Conservation (phyloP, 805 yeast genomes). For the Candida suzukii region DNA sequence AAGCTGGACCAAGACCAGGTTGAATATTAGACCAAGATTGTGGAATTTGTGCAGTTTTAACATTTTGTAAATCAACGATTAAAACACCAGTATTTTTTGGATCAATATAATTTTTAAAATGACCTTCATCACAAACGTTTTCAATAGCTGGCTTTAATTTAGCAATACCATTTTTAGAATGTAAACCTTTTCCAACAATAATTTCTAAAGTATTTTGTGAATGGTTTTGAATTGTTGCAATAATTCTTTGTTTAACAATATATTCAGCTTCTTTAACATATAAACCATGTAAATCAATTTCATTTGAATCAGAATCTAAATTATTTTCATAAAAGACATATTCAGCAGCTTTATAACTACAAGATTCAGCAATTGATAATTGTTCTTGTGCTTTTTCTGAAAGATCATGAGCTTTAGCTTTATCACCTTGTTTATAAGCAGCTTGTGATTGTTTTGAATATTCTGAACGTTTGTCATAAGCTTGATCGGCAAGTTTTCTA, state of each 20-base stretch:
- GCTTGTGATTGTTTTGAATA: constrained; percentile 62
- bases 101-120: constrained; percentile 56
- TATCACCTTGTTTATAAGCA: constrained; percentile 74
- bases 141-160: constrained; percentile 88
- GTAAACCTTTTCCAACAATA: constrained; percentile 91
- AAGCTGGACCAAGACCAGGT: constrained; percentile 24
- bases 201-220: constrained; percentile 63
- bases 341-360: constrained; percentile 79
- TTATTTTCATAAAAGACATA: constrained; percentile 85
- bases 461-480: constrained; percentile 48
- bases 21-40: constrained; percentile 23
- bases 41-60: constrained; percentile 29
- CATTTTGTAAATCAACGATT: constrained; percentile 53
- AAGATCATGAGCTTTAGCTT: constrained; percentile 61
- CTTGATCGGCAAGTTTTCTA: constrained; percentile 62
- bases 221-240: constrained; percentile 47
- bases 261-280: constrained; percentile 84
- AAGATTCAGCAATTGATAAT: constrained; percentile 53
- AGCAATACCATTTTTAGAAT: constrained; percentile 75
- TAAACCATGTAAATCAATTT: constrained; percentile 90
- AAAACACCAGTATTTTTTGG: constrained; percentile 75
- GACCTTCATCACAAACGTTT: constrained; percentile 60
- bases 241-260: constrained; percentile 65
- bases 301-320: constrained; percentile 76
- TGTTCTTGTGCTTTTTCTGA: constrained; percentile 63